Base-by-base conservation (phyloP, 805 yeast species). In the Maudiozyma barnettii region DNA sequence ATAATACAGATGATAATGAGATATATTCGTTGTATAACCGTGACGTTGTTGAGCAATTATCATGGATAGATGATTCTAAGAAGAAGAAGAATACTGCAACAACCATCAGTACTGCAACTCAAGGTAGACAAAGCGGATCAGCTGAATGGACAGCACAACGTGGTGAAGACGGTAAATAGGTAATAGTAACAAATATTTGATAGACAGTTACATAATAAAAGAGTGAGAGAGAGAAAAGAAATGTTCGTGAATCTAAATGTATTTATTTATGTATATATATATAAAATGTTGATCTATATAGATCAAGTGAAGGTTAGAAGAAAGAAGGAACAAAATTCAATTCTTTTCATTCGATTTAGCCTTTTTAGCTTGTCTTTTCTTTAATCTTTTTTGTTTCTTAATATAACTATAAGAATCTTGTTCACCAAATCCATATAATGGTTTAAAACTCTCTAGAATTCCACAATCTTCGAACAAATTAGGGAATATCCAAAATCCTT, bases 391-490 rank as follows among this genome's bases (percentile, higher is more conserved):
- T 52, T 56, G 38, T 48, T 64, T 63, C 50, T 65, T 63, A 30
- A 61, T 49, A 47, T 57, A 56, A 43, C 62, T 53, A 46, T 65
- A 65, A 40, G 63, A 58, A 14, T 64, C 64, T 22, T 53, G 56
- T 35, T 75, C 83, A 54, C 82, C 87, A 85, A 89, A 89, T 3
- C 81, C 93, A 61, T 84, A 93, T n/a, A 82, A 55, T 4, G 99
- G 99, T 54, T 75, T 75, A 71, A 93, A 93, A 71, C 95, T 84
- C 49, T 91, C 98, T 50, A 91, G 61, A 53, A 93, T 84, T 21
- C 97, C 96, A 57, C 95, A 90, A 61, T 93, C 99, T 52, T 82
- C 99, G 67, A 90, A 93, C 61, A 93, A 73, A 63, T 91, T 91
- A 48, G 99, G 99, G 75, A 88, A 91, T 42, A 93, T 64, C 99